These are phyloP conservation scores for Calonectria fujianensis DNA, from an alignment of 2,329 filamentous ascomycete genomes.

Conservation along the genomic window DNA sequence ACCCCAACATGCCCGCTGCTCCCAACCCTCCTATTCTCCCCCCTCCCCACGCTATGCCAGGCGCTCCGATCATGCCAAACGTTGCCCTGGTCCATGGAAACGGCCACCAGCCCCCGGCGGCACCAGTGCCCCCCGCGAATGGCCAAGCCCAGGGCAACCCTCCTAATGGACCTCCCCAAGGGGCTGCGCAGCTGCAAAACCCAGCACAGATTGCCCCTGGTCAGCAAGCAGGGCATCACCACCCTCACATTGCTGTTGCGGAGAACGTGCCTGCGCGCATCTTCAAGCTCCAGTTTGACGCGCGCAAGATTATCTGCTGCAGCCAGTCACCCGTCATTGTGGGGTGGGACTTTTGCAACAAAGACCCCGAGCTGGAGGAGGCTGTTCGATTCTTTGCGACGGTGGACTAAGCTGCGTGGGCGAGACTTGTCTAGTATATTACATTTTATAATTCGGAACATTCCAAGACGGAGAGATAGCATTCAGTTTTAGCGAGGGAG, in stretches of 20 bases:
- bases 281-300: slow-evolving; percentile 98
- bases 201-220: slow-evolving; percentile 17
- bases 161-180: slow-evolving; percentile 43
- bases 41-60: background rate
- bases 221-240: slow-evolving; percentile 53
- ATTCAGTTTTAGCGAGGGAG: slow-evolving; percentile 41
- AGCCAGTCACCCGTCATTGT: slow-evolving; percentile 94
- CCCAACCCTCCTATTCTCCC: background rate
- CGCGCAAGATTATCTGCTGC: slow-evolving; percentile 93
- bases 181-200: slow-evolving; percentile 41
- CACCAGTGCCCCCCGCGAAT: slow-evolving; percentile 43
- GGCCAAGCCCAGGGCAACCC: slow-evolving; percentile 48
- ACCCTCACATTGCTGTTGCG: slow-evolving; percentile 67
- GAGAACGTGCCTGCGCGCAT: slow-evolving; percentile 78
- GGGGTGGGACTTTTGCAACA: slow-evolving; percentile 97
- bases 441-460: slow-evolving; percentile 19
- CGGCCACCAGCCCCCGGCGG: slow-evolving; percentile 9
- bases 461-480: slow-evolving; percentile 18
- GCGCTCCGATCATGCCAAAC: slow-evolving; percentile 16
- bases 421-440: background rate
- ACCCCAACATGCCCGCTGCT: slow-evolving; percentile 5
- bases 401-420: slow-evolving; percentile 62
- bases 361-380: slow-evolving; percentile 86
- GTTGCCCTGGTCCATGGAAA: slow-evolving; percentile 23
- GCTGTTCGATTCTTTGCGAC: slow-evolving; percentile 85